Conservation (phyloP, 441 rosid species). For the Jatropha podagrica region DNA sequence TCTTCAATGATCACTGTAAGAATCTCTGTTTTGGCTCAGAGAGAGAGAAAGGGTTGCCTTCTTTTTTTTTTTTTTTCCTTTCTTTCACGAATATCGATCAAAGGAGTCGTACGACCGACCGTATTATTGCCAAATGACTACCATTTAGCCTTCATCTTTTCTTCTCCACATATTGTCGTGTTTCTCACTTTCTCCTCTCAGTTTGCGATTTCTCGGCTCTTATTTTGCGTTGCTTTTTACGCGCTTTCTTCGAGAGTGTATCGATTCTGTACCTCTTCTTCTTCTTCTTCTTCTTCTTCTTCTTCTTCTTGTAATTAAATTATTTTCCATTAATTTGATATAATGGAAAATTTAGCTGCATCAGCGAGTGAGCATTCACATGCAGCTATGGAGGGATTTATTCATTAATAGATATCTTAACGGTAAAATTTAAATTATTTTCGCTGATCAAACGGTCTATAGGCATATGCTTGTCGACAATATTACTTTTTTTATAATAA, state of each 20-base stretch:
- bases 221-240: neutral
- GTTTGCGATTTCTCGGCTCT: neutral
- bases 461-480: no score
- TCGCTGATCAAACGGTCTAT: no score
- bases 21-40: slow-evolving; percentile 32
- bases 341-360: no score
- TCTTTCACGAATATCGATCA: slow-evolving; percentile 12
- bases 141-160: neutral
- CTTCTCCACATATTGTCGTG: neutral
- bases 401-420: no score
- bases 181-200: neutral
- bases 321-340: no score
- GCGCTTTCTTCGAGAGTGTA: neutral
- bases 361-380: no score
- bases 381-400: no score
- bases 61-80: neutral
- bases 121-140: slow-evolving; percentile 44
- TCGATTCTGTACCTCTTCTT: neutral
- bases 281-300: no score
- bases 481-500: no score
- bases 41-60: neutral
- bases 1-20: slow-evolving; percentile 16
- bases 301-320: no score
- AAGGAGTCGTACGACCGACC: slow-evolving; percentile 35
- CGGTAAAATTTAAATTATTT: no score